Evolutionary conservation across 139 green algal species (phyloP).

Genomic region (Volvox africanus): DNA sequence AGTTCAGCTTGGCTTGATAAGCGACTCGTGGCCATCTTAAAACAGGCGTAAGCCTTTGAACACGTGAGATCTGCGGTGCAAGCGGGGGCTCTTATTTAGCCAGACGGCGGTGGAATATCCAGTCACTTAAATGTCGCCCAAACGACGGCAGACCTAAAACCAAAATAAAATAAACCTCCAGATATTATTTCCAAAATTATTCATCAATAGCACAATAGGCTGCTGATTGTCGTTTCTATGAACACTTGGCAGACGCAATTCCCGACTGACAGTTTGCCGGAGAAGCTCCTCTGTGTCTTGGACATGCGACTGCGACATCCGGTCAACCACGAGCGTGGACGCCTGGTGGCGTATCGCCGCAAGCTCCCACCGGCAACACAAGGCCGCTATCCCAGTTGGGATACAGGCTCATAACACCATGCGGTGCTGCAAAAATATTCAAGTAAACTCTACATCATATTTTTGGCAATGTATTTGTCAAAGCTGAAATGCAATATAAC

Average conservation of each 20-base stretch:
- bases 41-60: not conserved
- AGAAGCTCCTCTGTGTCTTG: conserved; percentile 24
- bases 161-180: no score
- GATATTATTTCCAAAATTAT: no score
- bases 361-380: not conserved
- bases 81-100: no score
- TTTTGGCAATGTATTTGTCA: not conserved
- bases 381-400: not conserved
- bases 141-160: no score
- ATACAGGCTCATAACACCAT: not conserved
- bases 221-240: no score
- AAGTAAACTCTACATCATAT: conserved; percentile 3
- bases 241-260: not conserved
- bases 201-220: no score
- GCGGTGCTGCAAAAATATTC: not conserved
- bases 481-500: no score
- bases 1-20: conserved; percentile 32
- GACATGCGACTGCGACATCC: not conserved
- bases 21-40: conserved; percentile 36
- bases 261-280: conserved; percentile 15
- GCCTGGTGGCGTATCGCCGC: not conserved
- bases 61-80: conserved; percentile 1
- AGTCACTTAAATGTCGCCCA: no score
- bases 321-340: not conserved
- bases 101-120: no score